Evolutionary conservation across 805 yeast species (phyloP).

Genomic region (Kodamaea laetipori): DNA sequence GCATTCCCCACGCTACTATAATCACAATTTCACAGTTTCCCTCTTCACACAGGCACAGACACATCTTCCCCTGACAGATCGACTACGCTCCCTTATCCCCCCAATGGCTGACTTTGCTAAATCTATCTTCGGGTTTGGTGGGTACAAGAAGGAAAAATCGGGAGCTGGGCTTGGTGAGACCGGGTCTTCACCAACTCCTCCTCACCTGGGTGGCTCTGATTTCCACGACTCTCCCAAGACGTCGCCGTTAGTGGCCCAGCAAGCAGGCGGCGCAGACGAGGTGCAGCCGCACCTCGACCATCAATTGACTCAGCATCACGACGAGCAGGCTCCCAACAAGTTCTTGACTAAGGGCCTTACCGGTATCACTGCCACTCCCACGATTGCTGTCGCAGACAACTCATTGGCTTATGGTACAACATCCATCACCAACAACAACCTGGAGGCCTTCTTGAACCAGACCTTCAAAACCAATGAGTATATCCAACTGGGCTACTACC

Average conservation of each 20-base stretch:
- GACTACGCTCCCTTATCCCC: constrained; percentile 3
- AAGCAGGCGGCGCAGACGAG: not conserved
- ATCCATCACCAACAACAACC: constrained; percentile 23
- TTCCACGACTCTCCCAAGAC: constrained; percentile 4
- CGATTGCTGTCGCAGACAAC: constrained; percentile 65
- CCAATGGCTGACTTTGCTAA: constrained; percentile 49
- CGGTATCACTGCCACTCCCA: constrained; percentile 47
- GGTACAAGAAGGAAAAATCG: constrained; percentile 30
- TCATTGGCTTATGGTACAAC: constrained; percentile 73
- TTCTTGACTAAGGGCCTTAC: constrained; percentile 42
- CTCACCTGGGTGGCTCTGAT: constrained; percentile 4
- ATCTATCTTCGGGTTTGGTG: constrained; percentile 44
- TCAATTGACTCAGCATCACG: constrained; percentile 11
- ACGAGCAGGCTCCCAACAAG: constrained; percentile 17
- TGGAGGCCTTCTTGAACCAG: constrained; percentile 28
- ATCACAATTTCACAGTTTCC: not conserved
- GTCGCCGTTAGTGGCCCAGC: constrained; percentile 3
- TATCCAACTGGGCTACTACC: constrained; percentile 12
- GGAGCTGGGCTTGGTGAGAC: constrained; percentile 17
- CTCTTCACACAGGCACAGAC: not conserved
- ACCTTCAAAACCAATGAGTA: constrained; percentile 21
- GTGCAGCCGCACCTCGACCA: constrained; percentile 4
- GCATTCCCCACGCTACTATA: not conserved
- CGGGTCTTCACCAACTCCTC: constrained; percentile 13
- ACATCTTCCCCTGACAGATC: not conserved